phyloP scores from a whole-genome alignment of 257 asterid genomes.

The Primulina eburnea region DNA sequence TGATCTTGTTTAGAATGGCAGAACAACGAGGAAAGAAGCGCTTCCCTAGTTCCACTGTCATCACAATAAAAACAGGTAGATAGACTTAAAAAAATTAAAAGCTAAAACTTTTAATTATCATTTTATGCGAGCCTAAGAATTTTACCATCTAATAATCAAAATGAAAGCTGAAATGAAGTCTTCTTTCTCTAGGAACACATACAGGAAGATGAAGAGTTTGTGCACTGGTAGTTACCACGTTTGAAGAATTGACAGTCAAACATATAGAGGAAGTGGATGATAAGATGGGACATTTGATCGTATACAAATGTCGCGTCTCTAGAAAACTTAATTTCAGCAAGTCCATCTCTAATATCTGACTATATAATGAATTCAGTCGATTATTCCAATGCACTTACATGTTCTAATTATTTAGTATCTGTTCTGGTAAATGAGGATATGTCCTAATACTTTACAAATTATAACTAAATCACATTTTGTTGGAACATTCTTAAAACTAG shows the following conservation, averaged over 20 bases:
- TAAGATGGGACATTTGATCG: background rate
- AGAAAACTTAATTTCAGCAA: background rate
- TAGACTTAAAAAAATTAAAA: background rate
- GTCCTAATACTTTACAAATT: background rate
- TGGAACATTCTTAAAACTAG: background rate
- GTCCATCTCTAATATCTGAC: slow-evolving; percentile 7
- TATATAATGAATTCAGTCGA: background rate
- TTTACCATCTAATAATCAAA: background rate
- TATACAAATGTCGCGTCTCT: slow-evolving; percentile 4
- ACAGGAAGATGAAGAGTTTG: background rate
- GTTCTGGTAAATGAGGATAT: background rate
- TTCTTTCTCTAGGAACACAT: slow-evolving; percentile 1
- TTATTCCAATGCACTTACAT: slow-evolving; percentile 3
- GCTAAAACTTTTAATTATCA: background rate
- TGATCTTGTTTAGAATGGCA: slow-evolving; percentile 70
- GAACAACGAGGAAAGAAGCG: slow-evolving; percentile 97
- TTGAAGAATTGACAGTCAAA: background rate
- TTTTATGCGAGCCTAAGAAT: background rate
- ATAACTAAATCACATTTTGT: background rate
- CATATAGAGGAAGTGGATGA: background rate
- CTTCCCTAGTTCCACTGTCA: slow-evolving; percentile 91
- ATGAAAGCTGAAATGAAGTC: background rate
- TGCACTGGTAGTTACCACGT: slow-evolving; percentile 4
- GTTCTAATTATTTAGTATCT: background rate
- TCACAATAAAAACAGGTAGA: slow-evolving; percentile 3